These are phyloP conservation scores for Stephania japonica DNA, from an alignment of 164 flowering plant genomes.

Conservation along the genomic window DNA sequence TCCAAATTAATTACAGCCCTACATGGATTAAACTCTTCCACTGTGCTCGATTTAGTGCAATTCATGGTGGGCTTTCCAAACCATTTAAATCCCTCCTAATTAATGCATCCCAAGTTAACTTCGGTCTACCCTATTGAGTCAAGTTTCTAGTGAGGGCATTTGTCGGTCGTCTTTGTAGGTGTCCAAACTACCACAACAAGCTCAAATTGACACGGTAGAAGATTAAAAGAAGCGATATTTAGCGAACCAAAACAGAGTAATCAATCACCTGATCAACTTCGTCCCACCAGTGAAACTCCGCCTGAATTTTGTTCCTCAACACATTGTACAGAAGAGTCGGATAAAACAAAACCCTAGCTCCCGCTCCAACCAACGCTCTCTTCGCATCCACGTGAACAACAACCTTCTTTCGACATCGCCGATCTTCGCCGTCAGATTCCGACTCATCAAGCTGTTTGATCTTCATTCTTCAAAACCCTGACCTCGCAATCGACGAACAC, in stretches of 20 bases:
- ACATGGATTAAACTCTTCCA: no score
- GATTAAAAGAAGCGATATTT: neutral
- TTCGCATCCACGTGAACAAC: constrained; percentile 43
- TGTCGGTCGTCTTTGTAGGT: no score
- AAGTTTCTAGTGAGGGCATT: no score
- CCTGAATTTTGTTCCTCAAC: constrained; percentile 56
- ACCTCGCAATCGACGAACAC: neutral
- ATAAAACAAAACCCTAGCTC: constrained; percentile 79
- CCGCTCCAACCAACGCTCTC: constrained; percentile 71
- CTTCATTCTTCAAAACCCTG: constrained; percentile 16
- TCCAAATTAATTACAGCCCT: no score
- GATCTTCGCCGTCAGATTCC: constrained; percentile 9
- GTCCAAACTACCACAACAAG: neutral
- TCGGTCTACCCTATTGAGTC: no score
- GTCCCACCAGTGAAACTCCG: constrained; percentile 95
- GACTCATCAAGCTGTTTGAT: constrained; percentile 9
- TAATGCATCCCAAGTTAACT: no score
- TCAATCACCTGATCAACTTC: constrained; percentile 64
- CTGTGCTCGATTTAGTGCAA: no score
- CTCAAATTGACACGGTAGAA: neutral
- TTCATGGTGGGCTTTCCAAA: no score
- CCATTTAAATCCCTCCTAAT: no score
- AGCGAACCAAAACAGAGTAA: constrained; percentile 4
- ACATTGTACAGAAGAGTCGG: constrained; percentile 87
- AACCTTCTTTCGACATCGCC: neutral